Base-by-base conservation (phyloP, 345 rosid species). In the Clausena lansium region DNA sequence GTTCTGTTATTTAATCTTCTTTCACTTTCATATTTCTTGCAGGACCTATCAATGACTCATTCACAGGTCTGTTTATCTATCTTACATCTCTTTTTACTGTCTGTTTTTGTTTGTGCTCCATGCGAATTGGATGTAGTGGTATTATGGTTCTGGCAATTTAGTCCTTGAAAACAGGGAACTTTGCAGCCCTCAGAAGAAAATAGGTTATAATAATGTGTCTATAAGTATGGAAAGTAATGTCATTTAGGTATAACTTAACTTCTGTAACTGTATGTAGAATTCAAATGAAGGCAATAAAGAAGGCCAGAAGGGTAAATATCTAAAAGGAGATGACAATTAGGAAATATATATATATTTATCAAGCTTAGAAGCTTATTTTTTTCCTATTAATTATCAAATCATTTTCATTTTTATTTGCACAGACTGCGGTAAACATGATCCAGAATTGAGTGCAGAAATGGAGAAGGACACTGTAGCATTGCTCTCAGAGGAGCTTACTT, bases 361-460 rank as follows among this genome's bases (percentile, higher is more conserved):
- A 24, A 50, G 0, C 28, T 60, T 30, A 3, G 38, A 0, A n/a
- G 54, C n/a, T 9, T 25, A 11, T 45, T 10, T 33, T 6, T 9
- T 50, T 8, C 19, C 35, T 7, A 9, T 54, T n/a, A 59, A 30
- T 38, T 20, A 4, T 22, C 22, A 64, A 75, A 47, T 2, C 1
- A 20, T 17, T 65, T 45, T 71, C 57, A 33, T 9, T 41, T 5
- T 25, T 78, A 14, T 5, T 20, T 15, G 4, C 39, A 73, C 87
- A 88, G 88, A 81, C 35, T 85, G 91, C 45, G 81, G 84, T 30
- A 67, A 70, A 52, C 32, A 68, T 9, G 81, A 81, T 81, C 86
- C 85, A 19, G 82, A 84, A 24, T 25, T 84, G 24, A 69, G 57
- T 0, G 82, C 76, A 75, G 91, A 85, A 82, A 79, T 85, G 82